Percentiles rank a stretch among this genome's conserved stretches.
phyloP scores from a whole-genome alignment of 208 protist species.

The Crithidia brevicula region DNA sequence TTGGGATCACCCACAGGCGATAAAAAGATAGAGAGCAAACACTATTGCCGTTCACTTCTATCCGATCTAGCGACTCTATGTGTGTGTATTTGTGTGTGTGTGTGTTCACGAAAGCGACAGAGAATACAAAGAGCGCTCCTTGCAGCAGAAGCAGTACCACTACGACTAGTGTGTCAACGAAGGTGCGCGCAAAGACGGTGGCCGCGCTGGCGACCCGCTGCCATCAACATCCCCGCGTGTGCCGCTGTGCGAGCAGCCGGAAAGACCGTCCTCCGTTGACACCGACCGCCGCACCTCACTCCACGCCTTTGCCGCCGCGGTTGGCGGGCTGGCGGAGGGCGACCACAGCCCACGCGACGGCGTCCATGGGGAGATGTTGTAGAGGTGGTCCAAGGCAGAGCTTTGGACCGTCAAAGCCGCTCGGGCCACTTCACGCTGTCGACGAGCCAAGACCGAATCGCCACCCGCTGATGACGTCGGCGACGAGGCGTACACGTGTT shows the following conservation, averaged over 20 bases:
- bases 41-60: not conserved
- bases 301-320: constrained; percentile 17
- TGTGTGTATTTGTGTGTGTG: too few relatives aligned
- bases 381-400: constrained; percentile 20
- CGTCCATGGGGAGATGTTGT: constrained; percentile 27
- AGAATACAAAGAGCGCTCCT: too few relatives aligned
- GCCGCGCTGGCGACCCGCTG: constrained; percentile 50
- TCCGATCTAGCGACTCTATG: not conserved
- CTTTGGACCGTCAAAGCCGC: not conserved
- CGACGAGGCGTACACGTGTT: too few relatives aligned
- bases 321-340: constrained; percentile 11
- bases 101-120: too few relatives aligned
- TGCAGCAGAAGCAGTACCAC: not conserved
- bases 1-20: not conserved
- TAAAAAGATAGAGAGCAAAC: not conserved
- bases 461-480: too few relatives aligned
- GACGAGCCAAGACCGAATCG: too few relatives aligned
- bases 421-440: too few relatives aligned
- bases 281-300: constrained; percentile 23
- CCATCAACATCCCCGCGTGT: constrained; percentile 53
- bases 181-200: constrained; percentile 40
- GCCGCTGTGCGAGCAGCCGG: constrained; percentile 21
- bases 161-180: constrained; percentile 1
- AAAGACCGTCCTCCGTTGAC: constrained; percentile 41
- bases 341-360: constrained; percentile 13